Evolutionary conservation across 208 protist genomes (phyloP), one percentile per base, ranked within the genome.

Genomic region (Wallacemonas sp.): DNA sequence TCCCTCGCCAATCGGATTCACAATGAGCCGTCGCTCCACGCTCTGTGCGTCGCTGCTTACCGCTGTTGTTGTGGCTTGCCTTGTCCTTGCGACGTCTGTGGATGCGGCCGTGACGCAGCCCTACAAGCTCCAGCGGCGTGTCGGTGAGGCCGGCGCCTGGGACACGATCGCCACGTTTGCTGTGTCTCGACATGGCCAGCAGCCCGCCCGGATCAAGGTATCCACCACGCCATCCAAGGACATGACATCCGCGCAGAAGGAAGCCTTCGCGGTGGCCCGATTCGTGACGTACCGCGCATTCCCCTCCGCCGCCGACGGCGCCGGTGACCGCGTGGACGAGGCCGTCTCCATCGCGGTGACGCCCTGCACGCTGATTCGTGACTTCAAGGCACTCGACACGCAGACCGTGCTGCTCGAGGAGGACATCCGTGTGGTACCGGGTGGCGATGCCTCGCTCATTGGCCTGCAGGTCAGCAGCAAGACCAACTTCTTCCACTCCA

Each of bases 401-500:
- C 74, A 76, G 23, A 88, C 82, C 5, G 75, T 96, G 27, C 57
- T 90, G 58, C 72, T 96, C 23, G 75, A 74, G 21, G 91, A 96
- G 76, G 68, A 76, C 14, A 60, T 96, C 17, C 62, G 68, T 23
- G 66, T 94, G 26, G 79, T 81, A 21, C 74, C 87, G 19, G 87
- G 87, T n/a, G 55, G 65, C 2, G 77, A 76, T 61, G 70, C 76
- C 21, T 73, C 70, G 9, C 60, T 94, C 17, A 8, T 87, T 4
- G 88, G 91, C 1, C 69, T 96, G 65, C 91, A 94, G 74, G 49
- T 87, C 30, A 80, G 63, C 52, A 87, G 85, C 62, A 74, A 85
- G 39, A 90, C 87, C 23, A 96, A 96, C 72, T 74, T 81, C 46
- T 94, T 94, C 67, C 91, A 96, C 70, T 77, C 91, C 11, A 94